These are phyloP conservation scores for Yarrowia sp. DNA, from an alignment of 805 yeast species.

Conservation along the genomic window DNA sequence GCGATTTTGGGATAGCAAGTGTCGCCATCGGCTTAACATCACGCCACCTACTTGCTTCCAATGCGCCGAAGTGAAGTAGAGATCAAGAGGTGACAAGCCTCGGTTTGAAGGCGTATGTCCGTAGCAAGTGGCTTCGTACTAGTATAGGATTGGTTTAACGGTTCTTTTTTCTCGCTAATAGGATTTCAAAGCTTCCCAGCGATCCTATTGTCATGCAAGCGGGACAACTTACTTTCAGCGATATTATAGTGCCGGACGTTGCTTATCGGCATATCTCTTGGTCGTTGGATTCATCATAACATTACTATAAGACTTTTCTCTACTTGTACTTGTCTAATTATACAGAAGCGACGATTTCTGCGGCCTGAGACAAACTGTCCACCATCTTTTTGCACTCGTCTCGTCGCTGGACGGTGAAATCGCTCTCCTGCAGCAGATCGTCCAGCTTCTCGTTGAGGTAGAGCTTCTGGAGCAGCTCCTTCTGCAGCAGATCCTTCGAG, in stretches of 20 bases:
- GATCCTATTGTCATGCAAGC: no score
- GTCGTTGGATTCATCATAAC: not conserved
- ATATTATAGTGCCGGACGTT: no score
- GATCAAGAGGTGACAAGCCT: not conserved
- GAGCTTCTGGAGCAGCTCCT: constrained; percentile 81
- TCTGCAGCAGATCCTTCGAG: constrained; percentile 84
- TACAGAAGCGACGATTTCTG: constrained; percentile 58
- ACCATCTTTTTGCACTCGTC: constrained; percentile 94
- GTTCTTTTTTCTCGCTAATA: no score
- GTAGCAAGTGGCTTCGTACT: no score
- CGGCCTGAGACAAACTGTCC: constrained; percentile 82
- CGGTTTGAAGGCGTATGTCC: no score
- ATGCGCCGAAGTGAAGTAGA: not conserved
- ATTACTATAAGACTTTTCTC: constrained; percentile 8
- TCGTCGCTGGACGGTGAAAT: constrained; percentile 86
- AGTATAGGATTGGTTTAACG: no score
- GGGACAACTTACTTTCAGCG: no score
- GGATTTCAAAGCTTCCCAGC: no score
- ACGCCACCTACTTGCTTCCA: not conserved
- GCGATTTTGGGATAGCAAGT: no score
- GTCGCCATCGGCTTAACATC: not conserved
- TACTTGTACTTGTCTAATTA: constrained; percentile 36
- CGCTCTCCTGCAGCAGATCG: constrained; percentile 86
- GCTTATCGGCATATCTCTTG: no score
- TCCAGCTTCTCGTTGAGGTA: constrained; percentile 70